Evolutionary conservation across 176 grass and related monocot species (phyloP).

Genomic region (Guadua angustifolia): DNA sequence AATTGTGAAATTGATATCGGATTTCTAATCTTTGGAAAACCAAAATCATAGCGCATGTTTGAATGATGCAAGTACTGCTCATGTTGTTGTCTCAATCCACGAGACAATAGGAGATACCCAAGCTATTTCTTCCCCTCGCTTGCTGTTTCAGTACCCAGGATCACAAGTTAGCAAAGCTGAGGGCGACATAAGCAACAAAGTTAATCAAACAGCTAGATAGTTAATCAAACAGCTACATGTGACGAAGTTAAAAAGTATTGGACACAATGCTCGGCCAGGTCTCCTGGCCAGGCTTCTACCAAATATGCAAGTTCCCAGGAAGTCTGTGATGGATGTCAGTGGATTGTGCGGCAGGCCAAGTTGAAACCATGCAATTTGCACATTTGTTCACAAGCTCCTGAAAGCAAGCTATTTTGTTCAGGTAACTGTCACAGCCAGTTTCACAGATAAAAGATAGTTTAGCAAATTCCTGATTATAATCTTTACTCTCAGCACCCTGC

Average conservation of each 20-base stretch:
- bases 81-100: not conserved
- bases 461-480: not conserved
- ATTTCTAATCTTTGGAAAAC: too few relatives aligned
- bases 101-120: not conserved
- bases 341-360: too few relatives aligned
- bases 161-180: constrained; percentile 35
- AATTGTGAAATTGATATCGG: not conserved
- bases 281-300: constrained; percentile 5
- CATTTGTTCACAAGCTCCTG: constrained; percentile 7
- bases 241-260: constrained; percentile 35
- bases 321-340: too few relatives aligned
- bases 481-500: not conserved
- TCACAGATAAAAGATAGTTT: not conserved
- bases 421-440: constrained; percentile 1
- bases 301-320: constrained; percentile 22
- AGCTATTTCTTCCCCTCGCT: too few relatives aligned
- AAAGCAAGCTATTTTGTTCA: not conserved
- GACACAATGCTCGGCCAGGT: not conserved
- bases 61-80: not conserved
- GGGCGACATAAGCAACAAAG: not conserved
- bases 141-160: not conserved
- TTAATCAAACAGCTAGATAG: constrained; percentile 17
- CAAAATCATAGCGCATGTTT: not conserved
- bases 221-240: constrained; percentile 30
- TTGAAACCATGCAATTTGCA: constrained; percentile 6